These are phyloP conservation scores for Penicillium sp. DNA, from an alignment of 2,329 filamentous ascomycete genomes.

Conservation along the genomic window DNA sequence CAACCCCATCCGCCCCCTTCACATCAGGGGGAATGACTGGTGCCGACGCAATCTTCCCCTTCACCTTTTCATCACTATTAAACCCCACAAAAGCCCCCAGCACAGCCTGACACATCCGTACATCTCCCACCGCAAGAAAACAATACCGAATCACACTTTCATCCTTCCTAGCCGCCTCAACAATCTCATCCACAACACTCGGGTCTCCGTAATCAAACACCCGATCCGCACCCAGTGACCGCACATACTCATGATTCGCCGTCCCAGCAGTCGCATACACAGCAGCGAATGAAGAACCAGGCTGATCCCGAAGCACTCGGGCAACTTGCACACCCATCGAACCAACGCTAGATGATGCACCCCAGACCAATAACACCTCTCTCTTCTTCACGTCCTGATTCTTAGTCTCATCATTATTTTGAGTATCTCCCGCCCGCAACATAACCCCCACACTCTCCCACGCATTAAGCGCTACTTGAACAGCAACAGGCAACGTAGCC, in stretches of 20 bases:
- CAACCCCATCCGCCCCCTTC: slow-evolving; percentile 26
- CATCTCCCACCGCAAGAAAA: slow-evolving; percentile 37
- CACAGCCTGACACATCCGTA: slow-evolving; percentile 33
- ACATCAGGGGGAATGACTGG: slow-evolving; percentile 27
- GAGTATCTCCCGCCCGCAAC: slow-evolving; percentile 12
- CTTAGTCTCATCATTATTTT: too few relatives aligned
- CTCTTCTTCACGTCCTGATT: too few relatives aligned
- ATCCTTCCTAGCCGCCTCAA: slow-evolving; percentile 32
- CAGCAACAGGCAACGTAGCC: slow-evolving; percentile 35
- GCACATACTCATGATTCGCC: slow-evolving; percentile 30
- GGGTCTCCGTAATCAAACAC: slow-evolving; percentile 38
- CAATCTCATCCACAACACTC: slow-evolving; percentile 24
- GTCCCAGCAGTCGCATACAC: slow-evolving; percentile 38
- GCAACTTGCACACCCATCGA: slow-evolving; percentile 40
- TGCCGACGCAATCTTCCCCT: slow-evolving; percentile 34
- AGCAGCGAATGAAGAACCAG: slow-evolving; percentile 27
- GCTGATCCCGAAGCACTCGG: slow-evolving; percentile 30
- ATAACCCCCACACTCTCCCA: slow-evolving; percentile 38
- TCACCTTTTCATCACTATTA: neutral
- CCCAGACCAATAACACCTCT: slow-evolving; percentile 39
- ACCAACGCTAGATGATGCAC: slow-evolving; percentile 41
- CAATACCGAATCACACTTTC: slow-evolving; percentile 34
- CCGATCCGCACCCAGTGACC: slow-evolving; percentile 25
- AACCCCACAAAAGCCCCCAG: slow-evolving; percentile 33
- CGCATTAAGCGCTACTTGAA: slow-evolving; percentile 31